phyloP scores from a whole-genome alignment of 116 monocot genomes.

The Papilionanthe hybrid region DNA sequence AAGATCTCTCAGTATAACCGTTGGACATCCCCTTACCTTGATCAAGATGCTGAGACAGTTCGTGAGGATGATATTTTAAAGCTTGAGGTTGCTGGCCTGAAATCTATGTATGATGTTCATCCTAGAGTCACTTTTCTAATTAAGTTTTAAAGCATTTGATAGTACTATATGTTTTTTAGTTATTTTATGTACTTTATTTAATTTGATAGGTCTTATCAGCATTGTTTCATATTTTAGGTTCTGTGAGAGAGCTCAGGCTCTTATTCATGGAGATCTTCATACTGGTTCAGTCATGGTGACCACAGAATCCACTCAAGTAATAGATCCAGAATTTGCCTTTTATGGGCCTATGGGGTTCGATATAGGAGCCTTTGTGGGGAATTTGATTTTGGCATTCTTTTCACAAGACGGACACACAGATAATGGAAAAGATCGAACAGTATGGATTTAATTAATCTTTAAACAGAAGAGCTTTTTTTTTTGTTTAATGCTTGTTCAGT shows the following conservation, averaged over 20 bases:
- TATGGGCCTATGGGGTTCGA: slow-evolving; percentile 98
- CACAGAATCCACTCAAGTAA: slow-evolving; percentile 81
- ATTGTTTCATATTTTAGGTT: slow-evolving; percentile 46
- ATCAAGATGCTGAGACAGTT: slow-evolving; percentile 67
- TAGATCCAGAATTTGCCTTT: slow-evolving; percentile 96
- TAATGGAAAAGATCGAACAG: slow-evolving; percentile 48
- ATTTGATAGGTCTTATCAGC: not conserved
- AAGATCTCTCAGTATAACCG: slow-evolving; percentile 47
- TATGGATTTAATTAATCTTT: slow-evolving; percentile 16
- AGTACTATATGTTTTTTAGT: not conserved
- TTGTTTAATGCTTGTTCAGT: not conserved
- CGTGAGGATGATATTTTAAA: slow-evolving; percentile 67
- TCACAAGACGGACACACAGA: slow-evolving; percentile 84
- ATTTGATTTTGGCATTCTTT: slow-evolving; percentile 86
- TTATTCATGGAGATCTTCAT: slow-evolving; percentile 95
- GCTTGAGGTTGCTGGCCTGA: slow-evolving; percentile 76
- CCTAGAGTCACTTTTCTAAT: not conserved
- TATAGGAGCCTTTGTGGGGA: slow-evolving; percentile 85
- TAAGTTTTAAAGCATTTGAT: not conserved
- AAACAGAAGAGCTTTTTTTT: not conserved
- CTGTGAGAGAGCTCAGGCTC: slow-evolving; percentile 94
- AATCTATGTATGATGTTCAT: slow-evolving; percentile 60
- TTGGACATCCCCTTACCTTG: slow-evolving; percentile 88
- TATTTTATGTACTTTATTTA: not conserved
- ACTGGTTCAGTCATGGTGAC: slow-evolving; percentile 96